Conservation (phyloP, 345 rosid species). For the Salix exigua region DNA sequence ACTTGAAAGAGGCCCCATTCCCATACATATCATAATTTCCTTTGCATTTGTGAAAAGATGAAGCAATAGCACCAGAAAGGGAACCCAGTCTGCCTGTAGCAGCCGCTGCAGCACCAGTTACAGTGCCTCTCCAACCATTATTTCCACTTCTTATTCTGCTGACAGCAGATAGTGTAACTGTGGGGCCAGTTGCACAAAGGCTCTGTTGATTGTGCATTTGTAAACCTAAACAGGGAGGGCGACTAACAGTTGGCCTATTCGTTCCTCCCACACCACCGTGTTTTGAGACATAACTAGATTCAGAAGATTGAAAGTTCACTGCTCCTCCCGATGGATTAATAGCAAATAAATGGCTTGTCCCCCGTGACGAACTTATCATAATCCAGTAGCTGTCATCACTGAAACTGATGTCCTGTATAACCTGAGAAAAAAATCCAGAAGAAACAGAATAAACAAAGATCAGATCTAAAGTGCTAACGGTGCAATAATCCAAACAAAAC, state of each 20-base stretch:
- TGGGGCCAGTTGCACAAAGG: constrained; percentile 45
- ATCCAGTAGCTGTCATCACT: constrained; percentile 82
- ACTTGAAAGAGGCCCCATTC: constrained; percentile 31
- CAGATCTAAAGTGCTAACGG: background rate
- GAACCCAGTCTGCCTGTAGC: constrained; percentile 75
- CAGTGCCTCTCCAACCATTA: constrained; percentile 75
- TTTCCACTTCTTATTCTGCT: constrained; percentile 76
- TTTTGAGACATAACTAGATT: constrained; percentile 28
- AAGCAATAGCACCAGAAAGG: constrained; percentile 65
- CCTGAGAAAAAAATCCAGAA: constrained; percentile 43
- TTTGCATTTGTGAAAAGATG: constrained; percentile 63
- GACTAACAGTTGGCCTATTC: constrained; percentile 34
- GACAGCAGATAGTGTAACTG: constrained; percentile 67
- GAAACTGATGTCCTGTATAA: constrained; percentile 90
- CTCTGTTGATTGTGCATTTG: constrained; percentile 33
- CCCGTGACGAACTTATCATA: constrained; percentile 88
- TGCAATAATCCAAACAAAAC: background rate
- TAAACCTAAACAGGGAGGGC: constrained; percentile 34
- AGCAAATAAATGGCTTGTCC: constrained; percentile 91
- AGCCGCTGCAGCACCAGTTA: constrained; percentile 78
- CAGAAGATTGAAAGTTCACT: constrained; percentile 33
- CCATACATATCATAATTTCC: constrained; percentile 30
- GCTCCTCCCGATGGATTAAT: constrained; percentile 60
- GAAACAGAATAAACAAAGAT: background rate
- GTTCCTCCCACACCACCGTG: constrained; percentile 26